A percentile compares a stretch with the other conserved stretches of the same genome.
These are phyloP conservation scores for Russula dissimulans DNA, from an alignment of 768 basidiomycete species.

Conservation along the genomic window DNA sequence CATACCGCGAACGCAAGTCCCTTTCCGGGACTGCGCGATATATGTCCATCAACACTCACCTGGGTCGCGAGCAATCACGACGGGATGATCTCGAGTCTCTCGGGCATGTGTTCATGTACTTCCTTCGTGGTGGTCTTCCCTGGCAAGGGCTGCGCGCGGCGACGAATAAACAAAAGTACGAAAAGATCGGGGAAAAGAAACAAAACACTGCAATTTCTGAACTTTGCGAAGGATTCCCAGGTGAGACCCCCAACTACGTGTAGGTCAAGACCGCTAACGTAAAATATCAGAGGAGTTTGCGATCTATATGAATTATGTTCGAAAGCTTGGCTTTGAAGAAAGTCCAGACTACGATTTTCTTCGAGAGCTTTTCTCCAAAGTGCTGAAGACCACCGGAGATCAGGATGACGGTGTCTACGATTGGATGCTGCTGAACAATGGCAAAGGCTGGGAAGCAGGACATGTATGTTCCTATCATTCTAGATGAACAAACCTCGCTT, in stretches of 20 bases:
- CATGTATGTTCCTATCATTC: constrained; percentile 43
- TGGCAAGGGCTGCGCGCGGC: constrained; percentile 98
- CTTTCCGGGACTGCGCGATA: constrained; percentile 95
- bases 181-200: constrained; percentile 99
- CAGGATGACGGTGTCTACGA: constrained; percentile 89
- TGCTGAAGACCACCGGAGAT: constrained; percentile 81
- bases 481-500: neutral
- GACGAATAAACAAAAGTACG: constrained; percentile 99
- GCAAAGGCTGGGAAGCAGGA: constrained; percentile 92
- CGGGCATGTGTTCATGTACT: constrained; percentile 99
- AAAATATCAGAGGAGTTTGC: constrained; percentile 77
- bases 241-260: constrained; percentile 33
- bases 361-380: constrained; percentile 86
- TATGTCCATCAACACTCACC: constrained; percentile 99
- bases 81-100: constrained; percentile 95
- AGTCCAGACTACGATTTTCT: constrained; percentile 97
- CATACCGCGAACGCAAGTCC: constrained; percentile 98
- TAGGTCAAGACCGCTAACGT: neutral
- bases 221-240: constrained; percentile 94
- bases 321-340: constrained; percentile 97
- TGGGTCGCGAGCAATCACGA: constrained; percentile 90
- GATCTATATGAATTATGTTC: constrained; percentile 99
- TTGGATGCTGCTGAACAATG: constrained; percentile 91
- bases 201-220: constrained; percentile 88
- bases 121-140: constrained; percentile 88